phyloP scores from a whole-genome alignment of 345 rosid genomes.

The Arabis alpina region DNA sequence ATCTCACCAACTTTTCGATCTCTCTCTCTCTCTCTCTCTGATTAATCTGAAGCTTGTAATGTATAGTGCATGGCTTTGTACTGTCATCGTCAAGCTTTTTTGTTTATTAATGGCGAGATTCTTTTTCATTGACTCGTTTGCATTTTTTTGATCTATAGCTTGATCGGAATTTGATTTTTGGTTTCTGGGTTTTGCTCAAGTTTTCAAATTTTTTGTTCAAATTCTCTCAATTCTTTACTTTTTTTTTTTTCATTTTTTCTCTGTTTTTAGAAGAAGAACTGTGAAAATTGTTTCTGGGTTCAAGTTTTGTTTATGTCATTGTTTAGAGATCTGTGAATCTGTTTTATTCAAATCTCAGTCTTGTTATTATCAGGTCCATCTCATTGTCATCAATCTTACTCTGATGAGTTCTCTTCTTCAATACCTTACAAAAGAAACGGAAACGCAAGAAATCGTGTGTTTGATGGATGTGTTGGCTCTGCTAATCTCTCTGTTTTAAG shows the following conservation, averaged over 20 bases:
- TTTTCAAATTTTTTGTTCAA: background rate
- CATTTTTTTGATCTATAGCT: slow-evolving; percentile 4
- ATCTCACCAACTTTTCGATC: slow-evolving; percentile 32
- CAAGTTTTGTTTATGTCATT: slow-evolving; percentile 16
- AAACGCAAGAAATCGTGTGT: slow-evolving; percentile 51
- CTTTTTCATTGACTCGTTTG: slow-evolving; percentile 16
- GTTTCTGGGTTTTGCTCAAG: slow-evolving; percentile 10
- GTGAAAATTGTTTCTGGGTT: background rate
- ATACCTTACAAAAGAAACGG: slow-evolving; percentile 56
- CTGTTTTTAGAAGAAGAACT: slow-evolving; percentile 6
- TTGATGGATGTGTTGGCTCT: slow-evolving; percentile 52
- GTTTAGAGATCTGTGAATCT: slow-evolving; percentile 22
- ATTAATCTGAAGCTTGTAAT: slow-evolving; percentile 11
- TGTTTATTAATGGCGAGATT: slow-evolving; percentile 18
- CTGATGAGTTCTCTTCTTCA: slow-evolving; percentile 63
- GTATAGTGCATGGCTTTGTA: slow-evolving; percentile 28
- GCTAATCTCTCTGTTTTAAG: slow-evolving; percentile 56
- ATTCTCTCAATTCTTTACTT: background rate
- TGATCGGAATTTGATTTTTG: background rate
- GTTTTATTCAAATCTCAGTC: slow-evolving; percentile 1
- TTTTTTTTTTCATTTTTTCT: background rate
- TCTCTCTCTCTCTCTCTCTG: slow-evolving; percentile 15
- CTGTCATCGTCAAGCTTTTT: background rate
- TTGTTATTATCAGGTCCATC: slow-evolving; percentile 57
- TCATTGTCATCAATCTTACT: slow-evolving; percentile 58